These are phyloP conservation scores for Boletus subparvulus DNA, from an alignment of 768 basidiomycete genomes.

Conservation along the genomic window DNA sequence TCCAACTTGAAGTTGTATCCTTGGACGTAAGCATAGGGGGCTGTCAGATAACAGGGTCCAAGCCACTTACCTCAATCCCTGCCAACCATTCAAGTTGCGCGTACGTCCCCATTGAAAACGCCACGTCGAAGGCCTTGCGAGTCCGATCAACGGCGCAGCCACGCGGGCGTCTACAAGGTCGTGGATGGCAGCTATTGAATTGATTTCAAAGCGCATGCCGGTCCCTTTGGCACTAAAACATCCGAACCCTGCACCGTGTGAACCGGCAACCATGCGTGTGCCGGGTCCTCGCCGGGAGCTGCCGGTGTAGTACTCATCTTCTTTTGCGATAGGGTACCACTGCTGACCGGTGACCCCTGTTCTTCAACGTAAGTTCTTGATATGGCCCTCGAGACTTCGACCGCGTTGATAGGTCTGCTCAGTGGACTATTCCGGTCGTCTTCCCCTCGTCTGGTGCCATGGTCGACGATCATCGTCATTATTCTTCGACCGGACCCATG, in stretches of 20 bases:
- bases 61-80: conserved; percentile 8
- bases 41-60: conserved; percentile 10
- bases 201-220: too few species aligned
- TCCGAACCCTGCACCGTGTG: background rate
- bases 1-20: background rate
- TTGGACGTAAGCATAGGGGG: background rate
- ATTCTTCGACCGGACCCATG: background rate
- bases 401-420: background rate
- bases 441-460: background rate
- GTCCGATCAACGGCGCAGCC: conserved; percentile 1
- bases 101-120: background rate
- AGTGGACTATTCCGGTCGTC: background rate
- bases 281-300: too few species aligned
- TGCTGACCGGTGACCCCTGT: background rate
- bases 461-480: background rate
- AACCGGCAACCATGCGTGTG: background rate
- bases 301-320: background rate
- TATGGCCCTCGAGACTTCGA: background rate
- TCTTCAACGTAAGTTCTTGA: background rate
- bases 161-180: background rate
- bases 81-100: background rate
- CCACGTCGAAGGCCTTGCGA: background rate
- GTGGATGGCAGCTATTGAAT: background rate
- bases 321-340: background rate
- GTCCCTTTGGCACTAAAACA: background rate